Evolutionary conservation across 106 monocot genomes (phyloP).

Genomic region (Dioscorea zingiberensis): DNA sequence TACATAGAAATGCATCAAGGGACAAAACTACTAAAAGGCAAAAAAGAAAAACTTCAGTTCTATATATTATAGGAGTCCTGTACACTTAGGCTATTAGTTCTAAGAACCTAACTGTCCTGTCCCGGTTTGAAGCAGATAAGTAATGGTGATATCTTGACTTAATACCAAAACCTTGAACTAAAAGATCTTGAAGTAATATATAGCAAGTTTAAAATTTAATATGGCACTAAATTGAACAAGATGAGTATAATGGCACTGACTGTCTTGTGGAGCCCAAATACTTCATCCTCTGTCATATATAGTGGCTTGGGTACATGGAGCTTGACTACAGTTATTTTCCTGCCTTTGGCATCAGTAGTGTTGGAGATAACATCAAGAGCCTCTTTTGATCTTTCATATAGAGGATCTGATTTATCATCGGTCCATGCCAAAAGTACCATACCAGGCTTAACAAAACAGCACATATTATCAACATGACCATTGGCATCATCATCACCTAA

Average conservation of each 20-base stretch:
- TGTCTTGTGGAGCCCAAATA: conserved; percentile 43
- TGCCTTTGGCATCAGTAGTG: conserved; percentile 61
- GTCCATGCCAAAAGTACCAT: conserved; percentile 86
- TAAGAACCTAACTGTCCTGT: too few species aligned
- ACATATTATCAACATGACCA: conserved; percentile 95
- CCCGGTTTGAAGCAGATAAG: too few species aligned
- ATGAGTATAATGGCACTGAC: conserved; percentile 10
- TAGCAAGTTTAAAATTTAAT: too few species aligned
- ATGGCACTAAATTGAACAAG: too few species aligned
- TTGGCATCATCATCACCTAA: conserved; percentile 97
- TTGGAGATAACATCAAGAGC: conserved; percentile 60
- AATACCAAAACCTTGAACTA: too few species aligned
- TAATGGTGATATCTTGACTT: too few species aligned
- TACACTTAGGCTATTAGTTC: too few species aligned
- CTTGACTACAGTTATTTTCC: conserved; percentile 74
- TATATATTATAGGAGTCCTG: too few species aligned
- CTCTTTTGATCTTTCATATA: conserved; percentile 73
- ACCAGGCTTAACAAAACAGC: conserved; percentile 89
- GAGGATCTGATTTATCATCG: conserved; percentile 81
- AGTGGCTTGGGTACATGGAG: conserved; percentile 88
- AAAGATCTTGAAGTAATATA: too few species aligned
- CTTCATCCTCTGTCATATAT: conserved; percentile 90
- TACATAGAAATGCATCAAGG: too few species aligned
- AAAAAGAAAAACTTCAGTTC: too few species aligned
- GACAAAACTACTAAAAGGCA: too few species aligned